phyloP scores from a whole-genome alignment of 106 monocot species.

The Dioscorea dumetorum region DNA sequence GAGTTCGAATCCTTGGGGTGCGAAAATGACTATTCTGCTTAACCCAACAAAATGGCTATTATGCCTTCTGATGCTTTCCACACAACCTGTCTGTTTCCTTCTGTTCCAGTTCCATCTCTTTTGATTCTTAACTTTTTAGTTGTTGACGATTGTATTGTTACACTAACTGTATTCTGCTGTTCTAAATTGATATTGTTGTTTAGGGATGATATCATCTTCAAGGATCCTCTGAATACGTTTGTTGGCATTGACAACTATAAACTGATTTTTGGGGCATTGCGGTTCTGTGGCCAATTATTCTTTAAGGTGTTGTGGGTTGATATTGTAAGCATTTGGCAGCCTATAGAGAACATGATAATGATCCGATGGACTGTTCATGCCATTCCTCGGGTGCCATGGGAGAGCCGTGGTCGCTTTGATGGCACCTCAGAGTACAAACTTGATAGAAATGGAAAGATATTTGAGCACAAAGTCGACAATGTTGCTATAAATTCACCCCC shows the following conservation, averaged over 20 bases:
- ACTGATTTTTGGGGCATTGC: slow-evolving; percentile 51
- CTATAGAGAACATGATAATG: slow-evolving; percentile 64
- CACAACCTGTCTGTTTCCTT: too few species aligned
- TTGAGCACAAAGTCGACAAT: slow-evolving; percentile 75
- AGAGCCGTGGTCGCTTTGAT: slow-evolving; percentile 69
- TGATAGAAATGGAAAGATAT: slow-evolving; percentile 80
- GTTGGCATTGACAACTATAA: slow-evolving; percentile 70
- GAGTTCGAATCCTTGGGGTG: too few species aligned
- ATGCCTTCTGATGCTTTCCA: too few species aligned
- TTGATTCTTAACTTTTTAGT: not conserved
- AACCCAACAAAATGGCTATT: too few species aligned
- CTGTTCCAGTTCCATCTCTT: too few species aligned
- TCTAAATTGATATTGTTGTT: slow-evolving; percentile 5
- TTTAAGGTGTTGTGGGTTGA: slow-evolving; percentile 70
- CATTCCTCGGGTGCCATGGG: slow-evolving; percentile 76
- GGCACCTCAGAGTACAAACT: slow-evolving; percentile 84
- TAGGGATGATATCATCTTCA: slow-evolving; percentile 89
- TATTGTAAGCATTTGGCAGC: slow-evolving; percentile 73
- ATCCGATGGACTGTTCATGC: slow-evolving; percentile 86
- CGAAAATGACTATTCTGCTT: too few species aligned
- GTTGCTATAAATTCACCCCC: slow-evolving; percentile 55
- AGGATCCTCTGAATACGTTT: slow-evolving; percentile 74
- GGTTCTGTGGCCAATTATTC: slow-evolving; percentile 44
- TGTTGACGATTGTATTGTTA: not conserved
- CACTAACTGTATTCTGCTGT: too few species aligned